phyloP scores from a whole-genome alignment of 2,329 filamentous ascomycete genomes.

The Aspergillus arachidicola region DNA sequence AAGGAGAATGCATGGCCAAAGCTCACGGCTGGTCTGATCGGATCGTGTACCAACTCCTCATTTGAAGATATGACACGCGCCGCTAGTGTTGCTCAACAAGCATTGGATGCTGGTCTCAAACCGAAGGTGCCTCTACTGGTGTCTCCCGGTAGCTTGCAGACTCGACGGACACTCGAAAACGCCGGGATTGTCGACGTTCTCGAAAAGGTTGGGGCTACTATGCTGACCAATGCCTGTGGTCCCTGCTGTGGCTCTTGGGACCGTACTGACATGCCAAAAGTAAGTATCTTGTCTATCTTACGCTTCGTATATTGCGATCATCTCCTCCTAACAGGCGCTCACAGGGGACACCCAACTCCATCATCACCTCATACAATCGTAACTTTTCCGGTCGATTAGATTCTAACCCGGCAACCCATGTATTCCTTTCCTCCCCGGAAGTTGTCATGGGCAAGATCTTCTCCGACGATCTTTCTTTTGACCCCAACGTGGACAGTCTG shows the following conservation, averaged over 20 bases:
- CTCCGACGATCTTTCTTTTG: too few relatives aligned
- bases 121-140: conserved; percentile 91
- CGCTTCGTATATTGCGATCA: background rate
- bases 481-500: too few relatives aligned
- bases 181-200: conserved; percentile 92
- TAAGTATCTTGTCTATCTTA: background rate
- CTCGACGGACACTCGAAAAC: conserved; percentile 86
- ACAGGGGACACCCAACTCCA: conserved; percentile 93
- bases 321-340: conserved; percentile 23
- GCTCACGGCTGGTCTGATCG: conserved; percentile 94
- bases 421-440: too few relatives aligned
- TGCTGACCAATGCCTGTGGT: conserved; percentile 93
- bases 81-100: conserved; percentile 87
- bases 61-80: conserved; percentile 91
- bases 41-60: conserved; percentile 94
- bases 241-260: conserved; percentile 96
- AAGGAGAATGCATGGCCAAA: conserved; percentile 96
- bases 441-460: too few relatives aligned
- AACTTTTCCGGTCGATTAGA: conserved; percentile 99
- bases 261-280: conserved; percentile 68
- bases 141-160: conserved; percentile 95
- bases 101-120: conserved; percentile 89
- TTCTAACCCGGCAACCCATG: conserved; percentile 64
- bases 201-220: conserved; percentile 91
- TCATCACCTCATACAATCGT: conserved; percentile 98